Percentiles rank a stretch among this genome's conserved stretches.
Conservation (phyloP, 2,329 filamentous ascomycete species). For the Ceratocystis variospora region DNA sequence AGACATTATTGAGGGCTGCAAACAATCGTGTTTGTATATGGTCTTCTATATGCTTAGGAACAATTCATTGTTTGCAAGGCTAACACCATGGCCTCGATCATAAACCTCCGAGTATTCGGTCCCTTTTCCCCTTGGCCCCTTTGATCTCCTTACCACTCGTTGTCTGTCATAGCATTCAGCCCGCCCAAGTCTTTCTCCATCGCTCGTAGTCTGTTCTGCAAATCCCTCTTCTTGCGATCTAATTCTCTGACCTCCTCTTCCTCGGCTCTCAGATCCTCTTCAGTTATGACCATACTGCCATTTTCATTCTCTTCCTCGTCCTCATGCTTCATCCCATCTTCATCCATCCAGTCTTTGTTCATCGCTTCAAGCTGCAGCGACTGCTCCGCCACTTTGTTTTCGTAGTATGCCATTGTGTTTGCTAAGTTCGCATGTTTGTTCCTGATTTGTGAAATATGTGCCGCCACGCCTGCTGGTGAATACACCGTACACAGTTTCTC, state of each 20-base stretch:
- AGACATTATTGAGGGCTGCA: background rate
- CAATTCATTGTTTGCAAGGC: no score
- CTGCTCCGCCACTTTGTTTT: constrained; percentile 66
- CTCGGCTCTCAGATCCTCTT: constrained; percentile 54
- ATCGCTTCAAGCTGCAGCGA: constrained; percentile 57
- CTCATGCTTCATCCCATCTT: constrained; percentile 38
- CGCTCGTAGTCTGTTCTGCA: constrained; percentile 38
- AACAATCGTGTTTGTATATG: background rate
- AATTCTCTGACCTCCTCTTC: constrained; percentile 50
- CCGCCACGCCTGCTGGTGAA: constrained; percentile 61
- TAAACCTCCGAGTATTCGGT: background rate
- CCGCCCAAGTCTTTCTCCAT: constrained; percentile 45
- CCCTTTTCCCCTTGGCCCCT: background rate
- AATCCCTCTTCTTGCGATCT: constrained; percentile 42
- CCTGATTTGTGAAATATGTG: constrained; percentile 60
- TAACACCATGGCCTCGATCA: background rate
- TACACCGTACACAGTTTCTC: constrained; percentile 87
- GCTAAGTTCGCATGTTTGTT: constrained; percentile 56
- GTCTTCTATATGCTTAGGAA: background rate
- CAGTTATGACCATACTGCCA: constrained; percentile 40
- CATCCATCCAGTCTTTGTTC: constrained; percentile 49
- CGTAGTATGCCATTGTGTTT: constrained; percentile 66
- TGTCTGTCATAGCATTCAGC: constrained; percentile 37
- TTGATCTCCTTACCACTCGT: constrained; percentile 5
- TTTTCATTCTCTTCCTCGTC: constrained; percentile 35